phyloP scores from a whole-genome alignment of 2,329 filamentous ascomycete genomes.

The Aspergillus unguis region DNA sequence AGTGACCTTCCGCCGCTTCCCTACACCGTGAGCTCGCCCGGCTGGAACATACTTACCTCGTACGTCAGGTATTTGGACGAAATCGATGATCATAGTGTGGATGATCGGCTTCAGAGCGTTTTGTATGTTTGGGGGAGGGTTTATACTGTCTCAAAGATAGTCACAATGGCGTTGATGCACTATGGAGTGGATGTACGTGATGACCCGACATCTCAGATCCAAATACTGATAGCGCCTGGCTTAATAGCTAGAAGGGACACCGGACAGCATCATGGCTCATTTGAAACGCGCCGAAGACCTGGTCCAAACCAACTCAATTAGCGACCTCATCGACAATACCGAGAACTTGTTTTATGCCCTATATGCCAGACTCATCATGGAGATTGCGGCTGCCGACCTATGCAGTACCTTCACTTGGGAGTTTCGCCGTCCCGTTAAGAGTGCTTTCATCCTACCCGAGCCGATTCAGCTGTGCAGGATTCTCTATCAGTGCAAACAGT shows the following conservation, averaged over 20 bases:
- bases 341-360: conserved; percentile 39
- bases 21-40: conserved; percentile 30
- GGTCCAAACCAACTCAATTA: conserved; percentile 26
- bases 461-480: conserved; percentile 34
- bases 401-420: conserved; percentile 30
- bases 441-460: conserved; percentile 29
- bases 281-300: conserved; percentile 30
- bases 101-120: conserved; percentile 27
- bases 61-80: conserved; percentile 17
- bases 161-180: conserved; percentile 29
- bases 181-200: conserved; percentile 35
- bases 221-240: not conserved
- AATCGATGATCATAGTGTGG: conserved; percentile 15
- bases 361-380: conserved; percentile 36
- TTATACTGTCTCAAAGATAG: conserved; percentile 36
- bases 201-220: not conserved
- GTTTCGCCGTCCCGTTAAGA: conserved; percentile 18
- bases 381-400: conserved; percentile 36
- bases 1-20: conserved; percentile 21
- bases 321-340: conserved; percentile 30
- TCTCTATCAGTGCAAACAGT: conserved; percentile 31
- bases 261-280: conserved; percentile 30
- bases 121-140: conserved; percentile 32
- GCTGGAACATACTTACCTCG: conserved; percentile 26
- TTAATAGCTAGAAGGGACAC: conserved; percentile 29